A percentile compares a stretch with the other conserved stretches of the same genome.
phyloP scores from a whole-genome alignment of 352 stramenopile species.

The Globisporangium sylvaticum region DNA sequence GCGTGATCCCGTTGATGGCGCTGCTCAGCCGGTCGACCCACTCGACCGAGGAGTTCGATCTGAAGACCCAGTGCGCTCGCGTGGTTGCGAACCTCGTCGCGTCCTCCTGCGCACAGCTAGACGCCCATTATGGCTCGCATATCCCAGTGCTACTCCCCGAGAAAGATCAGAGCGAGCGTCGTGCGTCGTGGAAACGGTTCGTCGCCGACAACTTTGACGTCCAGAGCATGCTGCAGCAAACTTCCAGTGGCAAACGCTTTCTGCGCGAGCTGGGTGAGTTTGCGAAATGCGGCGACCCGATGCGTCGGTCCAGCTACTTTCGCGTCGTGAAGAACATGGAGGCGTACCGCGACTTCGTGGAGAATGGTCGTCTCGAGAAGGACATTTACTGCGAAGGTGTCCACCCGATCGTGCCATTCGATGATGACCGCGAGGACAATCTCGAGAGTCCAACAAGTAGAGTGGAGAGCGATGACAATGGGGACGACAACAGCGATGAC shows the following conservation, averaged over 20 bases:
- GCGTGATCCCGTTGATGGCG: conserved; percentile 56
- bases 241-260: conserved; percentile 38
- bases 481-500: neutral
- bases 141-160: conserved; percentile 5
- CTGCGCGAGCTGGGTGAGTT: conserved; percentile 36
- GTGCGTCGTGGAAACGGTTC: conserved; percentile 22
- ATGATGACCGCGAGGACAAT: neutral
- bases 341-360: conserved; percentile 48
- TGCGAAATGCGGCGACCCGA: conserved; percentile 45
- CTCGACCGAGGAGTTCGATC: conserved; percentile 29
- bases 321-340: conserved; percentile 63
- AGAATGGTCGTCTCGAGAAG: conserved; percentile 24
- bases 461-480: no score
- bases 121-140: conserved; percentile 9
- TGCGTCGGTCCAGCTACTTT: conserved; percentile 72
- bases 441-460: neutral
- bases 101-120: conserved; percentile 41
- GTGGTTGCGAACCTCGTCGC: conserved; percentile 77
- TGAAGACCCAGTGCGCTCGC: conserved; percentile 55
- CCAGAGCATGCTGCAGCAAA: conserved; percentile 40
- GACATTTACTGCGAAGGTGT: conserved; percentile 77
- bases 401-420: conserved; percentile 57
- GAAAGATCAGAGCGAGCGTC: neutral
- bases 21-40: conserved; percentile 38
- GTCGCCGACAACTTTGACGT: conserved; percentile 55